Evolutionary conservation across 1,284 basidiomycete species (phyloP).

Genomic region (Anthracocystis panici-leucophaei): DNA sequence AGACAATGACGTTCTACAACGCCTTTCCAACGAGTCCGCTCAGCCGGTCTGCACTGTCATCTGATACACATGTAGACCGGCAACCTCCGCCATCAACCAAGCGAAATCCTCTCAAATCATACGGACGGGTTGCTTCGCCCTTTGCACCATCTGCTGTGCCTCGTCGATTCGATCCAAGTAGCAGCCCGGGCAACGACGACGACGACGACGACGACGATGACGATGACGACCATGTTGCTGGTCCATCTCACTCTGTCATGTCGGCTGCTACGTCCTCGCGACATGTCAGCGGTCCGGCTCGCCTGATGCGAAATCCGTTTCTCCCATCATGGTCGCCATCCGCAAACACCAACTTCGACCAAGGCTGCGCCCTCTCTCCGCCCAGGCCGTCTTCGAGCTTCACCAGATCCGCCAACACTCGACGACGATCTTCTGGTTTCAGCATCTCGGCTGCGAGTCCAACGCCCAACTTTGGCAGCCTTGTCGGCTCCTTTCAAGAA

Average conservation of each 20-base stretch:
- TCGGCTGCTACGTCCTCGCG: conserved; percentile 18
- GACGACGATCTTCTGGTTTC: conserved; percentile 37
- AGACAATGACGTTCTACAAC: conserved; percentile 33
- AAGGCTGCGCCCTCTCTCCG: conserved; percentile 22
- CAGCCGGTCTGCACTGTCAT: conserved; percentile 36
- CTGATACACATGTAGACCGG: not conserved
- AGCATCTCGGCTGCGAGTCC: conserved; percentile 30
- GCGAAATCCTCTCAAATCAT: not conserved
- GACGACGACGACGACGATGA: no score
- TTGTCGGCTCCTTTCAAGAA: conserved; percentile 70
- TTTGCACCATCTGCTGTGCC: not conserved
- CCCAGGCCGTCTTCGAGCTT: conserved; percentile 29
- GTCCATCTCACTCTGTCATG: not conserved
- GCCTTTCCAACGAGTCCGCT: conserved; percentile 53
- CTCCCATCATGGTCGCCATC: conserved; percentile 18
- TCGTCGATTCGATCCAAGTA: not conserved
- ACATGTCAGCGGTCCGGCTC: conserved; percentile 38
- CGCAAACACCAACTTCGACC: not conserved
- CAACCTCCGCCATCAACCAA: not conserved
- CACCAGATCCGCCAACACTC: conserved; percentile 27
- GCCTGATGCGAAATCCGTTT: conserved; percentile 27
- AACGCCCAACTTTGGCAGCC: conserved; percentile 50
- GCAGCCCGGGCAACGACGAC: not conserved
- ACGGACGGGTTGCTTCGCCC: conserved; percentile 5
- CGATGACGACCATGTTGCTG: not conserved